These are phyloP conservation scores for Scalesia atractyloides DNA, from an alignment of 129 eudicot genomes.

Conservation along the genomic window DNA sequence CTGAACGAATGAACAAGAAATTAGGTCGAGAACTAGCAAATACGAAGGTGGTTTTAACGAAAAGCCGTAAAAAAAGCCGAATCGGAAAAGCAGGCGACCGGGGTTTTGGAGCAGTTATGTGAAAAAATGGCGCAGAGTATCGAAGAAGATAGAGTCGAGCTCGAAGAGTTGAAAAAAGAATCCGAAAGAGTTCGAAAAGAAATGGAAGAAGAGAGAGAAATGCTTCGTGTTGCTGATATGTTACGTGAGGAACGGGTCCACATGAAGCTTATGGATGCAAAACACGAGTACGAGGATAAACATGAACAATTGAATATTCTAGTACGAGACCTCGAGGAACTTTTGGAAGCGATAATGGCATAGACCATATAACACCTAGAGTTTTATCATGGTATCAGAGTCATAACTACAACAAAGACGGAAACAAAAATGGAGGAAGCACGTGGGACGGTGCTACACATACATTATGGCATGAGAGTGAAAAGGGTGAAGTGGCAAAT, in stretches of 20 bases:
- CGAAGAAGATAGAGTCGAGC: conserved; percentile 66
- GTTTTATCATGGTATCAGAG: conserved; percentile 36
- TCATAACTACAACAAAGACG: neutral
- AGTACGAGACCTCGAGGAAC: conserved; percentile 60
- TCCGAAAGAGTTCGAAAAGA: conserved; percentile 61
- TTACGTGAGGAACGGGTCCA: conserved; percentile 88
- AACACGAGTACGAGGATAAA: conserved; percentile 77
- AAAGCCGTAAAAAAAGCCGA: conserved; percentile 51
- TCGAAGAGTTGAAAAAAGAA: conserved; percentile 64
- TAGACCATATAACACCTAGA: conserved; percentile 3
- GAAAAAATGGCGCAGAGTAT: conserved; percentile 67
- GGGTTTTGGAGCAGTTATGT: conserved; percentile 76
- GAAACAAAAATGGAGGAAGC: no score
- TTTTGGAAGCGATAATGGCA: conserved; percentile 37
- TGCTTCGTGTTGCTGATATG: conserved; percentile 90
- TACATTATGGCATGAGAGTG: neutral
- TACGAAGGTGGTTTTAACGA: conserved; percentile 41
- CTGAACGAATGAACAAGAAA: conserved; percentile 79
- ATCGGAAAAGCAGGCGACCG: conserved; percentile 63
- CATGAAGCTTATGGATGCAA: conserved; percentile 92
- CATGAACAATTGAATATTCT: conserved; percentile 58
- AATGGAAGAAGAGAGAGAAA: conserved; percentile 85
- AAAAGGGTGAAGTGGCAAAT: conserved; percentile 14
- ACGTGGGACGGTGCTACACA: conserved; percentile 12
- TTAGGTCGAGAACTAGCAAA: conserved; percentile 69